Evolutionary conservation across 345 rosid genomes (phyloP), one percentile per base, ranked within the genome.

Genomic region (Gossypium raimondii): DNA sequence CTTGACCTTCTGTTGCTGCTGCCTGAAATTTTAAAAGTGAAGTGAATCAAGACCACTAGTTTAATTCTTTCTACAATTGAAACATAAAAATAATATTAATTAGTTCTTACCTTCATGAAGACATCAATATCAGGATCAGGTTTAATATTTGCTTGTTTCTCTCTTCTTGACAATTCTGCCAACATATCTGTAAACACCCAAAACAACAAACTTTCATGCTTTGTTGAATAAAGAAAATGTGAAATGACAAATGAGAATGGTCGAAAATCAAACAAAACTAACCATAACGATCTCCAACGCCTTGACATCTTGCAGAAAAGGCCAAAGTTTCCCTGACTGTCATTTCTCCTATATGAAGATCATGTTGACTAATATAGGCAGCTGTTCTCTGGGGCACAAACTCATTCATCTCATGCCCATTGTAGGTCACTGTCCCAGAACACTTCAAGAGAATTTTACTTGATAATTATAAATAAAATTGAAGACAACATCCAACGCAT

Each of bases 311-410:
- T 12, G 96, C 97, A 0, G 96, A 88, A 82, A 92, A 93, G 53
- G 89, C 91, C 82, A 93, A 78, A 53, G 98, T 93, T 78, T 93
- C 98, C 71, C 93, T 86, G 1, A 93, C 94, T 3, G 98, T 92
- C 97, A 93, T 81, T 67, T 90, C 92, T 44, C 86, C 90, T 6
- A 90, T 85, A 38, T 93, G 98, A 63, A 88, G 77, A 86, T 93
- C 98, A 50, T 89, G 82, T 74, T 93, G 97, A 59, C 97, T 89
- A 47, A 89, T 86, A 71, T 81, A 83, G 0, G 88, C 88, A 45
- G 86, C 72, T 18, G 84, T 80, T 65, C 73, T 79, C 0, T 82
- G 78, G 0, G 86, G 83, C 14, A 85, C 80, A 81, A 85, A 85
- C 77, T 88, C 91, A 25, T 67, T 73, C 85, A 75, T 73, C 45